Evolutionary conservation across 2,329 filamentous ascomycete genomes (phyloP).

Genomic region (Penicillium glabrum): DNA sequence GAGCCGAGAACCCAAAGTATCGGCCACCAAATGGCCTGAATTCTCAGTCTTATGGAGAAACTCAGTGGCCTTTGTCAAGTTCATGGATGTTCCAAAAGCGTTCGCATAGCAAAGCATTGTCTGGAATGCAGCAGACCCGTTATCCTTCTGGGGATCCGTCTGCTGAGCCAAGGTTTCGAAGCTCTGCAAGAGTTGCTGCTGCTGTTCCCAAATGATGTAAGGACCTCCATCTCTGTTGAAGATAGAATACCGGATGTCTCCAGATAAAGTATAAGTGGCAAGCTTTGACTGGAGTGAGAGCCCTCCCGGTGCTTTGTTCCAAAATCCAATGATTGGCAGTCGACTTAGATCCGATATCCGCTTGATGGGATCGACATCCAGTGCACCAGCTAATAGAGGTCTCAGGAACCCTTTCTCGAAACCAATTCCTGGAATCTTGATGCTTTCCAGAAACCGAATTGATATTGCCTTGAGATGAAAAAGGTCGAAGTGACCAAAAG

Average conservation of each 20-base stretch:
- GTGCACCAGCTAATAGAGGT: conserved; percentile 4
- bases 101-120: conserved; percentile 12
- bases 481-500: conserved; percentile 6
- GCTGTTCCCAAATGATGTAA: conserved; percentile 14
- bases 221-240: conserved; percentile 8
- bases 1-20: conserved; percentile 4
- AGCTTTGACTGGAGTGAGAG: conserved; percentile 10
- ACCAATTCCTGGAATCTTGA: conserved; percentile 8
- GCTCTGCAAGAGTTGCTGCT: conserved; percentile 10
- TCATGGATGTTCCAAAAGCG: conserved; percentile 9
- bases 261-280: conserved; percentile 9
- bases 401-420: conserved; percentile 12
- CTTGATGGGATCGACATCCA: conserved; percentile 1
- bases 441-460: conserved; percentile 1
- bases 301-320: conserved; percentile 5
- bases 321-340: conserved; percentile 7
- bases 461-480: conserved; percentile 1
- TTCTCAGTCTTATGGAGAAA: conserved; percentile 7
- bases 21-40: conserved; percentile 3
- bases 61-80: conserved; percentile 1
- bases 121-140: conserved; percentile 6
- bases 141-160: not conserved
- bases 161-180: conserved; percentile 6
- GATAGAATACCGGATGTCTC: conserved; percentile 10
- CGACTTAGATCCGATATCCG: conserved; percentile 8